Base-by-base conservation (phyloP, 176 grass and related monocot genomes). In the Eragrostis curvula region DNA sequence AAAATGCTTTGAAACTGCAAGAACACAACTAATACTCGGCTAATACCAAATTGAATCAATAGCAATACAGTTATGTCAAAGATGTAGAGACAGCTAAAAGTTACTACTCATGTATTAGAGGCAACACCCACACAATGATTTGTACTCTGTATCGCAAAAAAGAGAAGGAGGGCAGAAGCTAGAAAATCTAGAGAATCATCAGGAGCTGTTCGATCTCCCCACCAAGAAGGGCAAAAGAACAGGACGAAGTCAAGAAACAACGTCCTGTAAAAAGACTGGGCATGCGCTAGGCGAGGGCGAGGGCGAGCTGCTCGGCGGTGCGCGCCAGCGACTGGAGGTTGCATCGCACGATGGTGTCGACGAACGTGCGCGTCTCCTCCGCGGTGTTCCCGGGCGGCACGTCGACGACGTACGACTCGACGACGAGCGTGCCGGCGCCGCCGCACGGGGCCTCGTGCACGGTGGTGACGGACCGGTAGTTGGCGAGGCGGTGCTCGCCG, bases 401-500 rank as follows among this genome's bases (percentile, higher is more conserved):
- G 80, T 95, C 93, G 20, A 95, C 93, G 1, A 88, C 78, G 73
- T 95, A 95, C 23, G 93, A 95, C 81, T 95, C 93, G 5, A 92
- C 93, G 2, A 95, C 93, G 12, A 83, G 47, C 70, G 89, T 53
- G 44, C 69, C 6, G 32, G 11, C 29, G 78, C 0, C 16, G 61
- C 41, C 57, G 43, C 16, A 27, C 62, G 29, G 70, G 64, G 28
- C 49, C 20, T 65, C 78, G 74, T 91, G 88, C 75, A 91, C 88
- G 47, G 87, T 97, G 85, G 92, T 91, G 5, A 93, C 89, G 0
- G 95, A 97, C 20, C 79, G 90, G 77, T 97, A 97, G 86, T 97
- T 97, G 83, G 90, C 80, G 81, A 97, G 92, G 68, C 95, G 87
- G 88, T 97, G 95, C 77, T 97, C 95, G 1, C 92, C 95, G 83